phyloP scores from a whole-genome alignment of 75 land plant genomes.

The Chamaecyparis obtusa region DNA sequence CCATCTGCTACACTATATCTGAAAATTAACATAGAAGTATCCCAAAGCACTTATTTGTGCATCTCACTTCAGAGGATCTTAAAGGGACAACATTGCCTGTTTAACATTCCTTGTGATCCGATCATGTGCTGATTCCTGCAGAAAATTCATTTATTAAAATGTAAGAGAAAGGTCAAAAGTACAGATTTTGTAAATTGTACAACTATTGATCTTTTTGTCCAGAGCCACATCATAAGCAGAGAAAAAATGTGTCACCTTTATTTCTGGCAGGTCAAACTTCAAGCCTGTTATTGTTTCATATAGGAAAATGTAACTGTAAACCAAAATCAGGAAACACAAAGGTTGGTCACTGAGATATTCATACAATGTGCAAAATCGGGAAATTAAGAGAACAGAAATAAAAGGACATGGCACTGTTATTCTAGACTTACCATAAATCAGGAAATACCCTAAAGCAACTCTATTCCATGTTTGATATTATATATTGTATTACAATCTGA shows the following conservation, averaged over 20 bases:
- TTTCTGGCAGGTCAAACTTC: conserved; percentile 50
- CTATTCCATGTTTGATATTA: not conserved
- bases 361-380: not conserved
- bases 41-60: not conserved
- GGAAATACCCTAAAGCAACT: not conserved
- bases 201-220: not conserved
- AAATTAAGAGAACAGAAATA: too few relatives aligned
- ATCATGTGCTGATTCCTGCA: conserved; percentile 78
- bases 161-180: conserved; percentile 3
- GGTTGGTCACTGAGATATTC: not conserved
- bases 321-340: not conserved
- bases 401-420: too few relatives aligned
- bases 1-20: not conserved
- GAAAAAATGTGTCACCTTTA: conserved; percentile 33
- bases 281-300: conserved; percentile 86
- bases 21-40: not conserved
- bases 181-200: not conserved
- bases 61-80: not conserved
- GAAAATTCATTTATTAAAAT: not conserved
- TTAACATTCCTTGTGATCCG: conserved; percentile 79
- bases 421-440: not conserved
- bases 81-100: conserved; percentile 25
- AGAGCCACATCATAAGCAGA: not conserved
- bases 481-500: not conserved
- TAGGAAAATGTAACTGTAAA: conserved; percentile 80